Percentiles rank a stretch among this genome's conserved stretches.
These are phyloP conservation scores for Nicotiana knightiana DNA, from an alignment of 257 asterid genomes.

Conservation along the genomic window DNA sequence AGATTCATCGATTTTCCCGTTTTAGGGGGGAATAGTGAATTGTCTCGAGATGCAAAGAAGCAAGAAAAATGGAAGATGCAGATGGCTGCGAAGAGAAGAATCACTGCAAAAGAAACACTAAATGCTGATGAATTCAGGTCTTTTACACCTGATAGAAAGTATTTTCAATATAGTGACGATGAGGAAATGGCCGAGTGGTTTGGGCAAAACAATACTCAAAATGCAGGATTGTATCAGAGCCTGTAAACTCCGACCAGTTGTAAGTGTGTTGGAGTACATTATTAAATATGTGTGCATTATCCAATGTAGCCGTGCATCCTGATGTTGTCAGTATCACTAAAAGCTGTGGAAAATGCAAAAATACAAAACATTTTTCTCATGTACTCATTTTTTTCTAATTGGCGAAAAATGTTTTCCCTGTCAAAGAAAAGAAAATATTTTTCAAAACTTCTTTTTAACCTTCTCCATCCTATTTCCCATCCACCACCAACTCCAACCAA, in stretches of 20 bases:
- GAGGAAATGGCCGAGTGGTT: slow-evolving; percentile 86
- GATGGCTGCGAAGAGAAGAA: slow-evolving; percentile 29
- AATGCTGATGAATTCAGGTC: slow-evolving; percentile 26
- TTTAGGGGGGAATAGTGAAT: slow-evolving; percentile 64
- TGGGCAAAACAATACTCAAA: slow-evolving; percentile 17
- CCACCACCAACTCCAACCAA: no score
- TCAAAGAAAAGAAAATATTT: no score
- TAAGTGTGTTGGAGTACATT: no score
- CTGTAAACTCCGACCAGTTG: background rate
- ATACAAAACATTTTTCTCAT: no score
- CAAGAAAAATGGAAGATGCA: slow-evolving; percentile 58
- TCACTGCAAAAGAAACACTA: slow-evolving; percentile 23
- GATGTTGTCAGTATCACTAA: no score
- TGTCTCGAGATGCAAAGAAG: slow-evolving; percentile 38
- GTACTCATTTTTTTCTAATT: no score
- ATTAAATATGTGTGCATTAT: no score
- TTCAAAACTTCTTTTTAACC: no score
- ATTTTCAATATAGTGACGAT: slow-evolving; percentile 15
- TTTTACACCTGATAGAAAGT: slow-evolving; percentile 8
- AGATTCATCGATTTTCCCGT: slow-evolving; percentile 61
- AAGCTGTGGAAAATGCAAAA: no score
- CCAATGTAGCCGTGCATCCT: no score
- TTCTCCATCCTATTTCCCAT: no score
- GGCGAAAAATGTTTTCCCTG: no score
- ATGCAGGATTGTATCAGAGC: background rate